These are phyloP conservation scores for Wickerhamomyces hampshirensis DNA, from an alignment of 805 yeast genomes.

Conservation along the genomic window DNA sequence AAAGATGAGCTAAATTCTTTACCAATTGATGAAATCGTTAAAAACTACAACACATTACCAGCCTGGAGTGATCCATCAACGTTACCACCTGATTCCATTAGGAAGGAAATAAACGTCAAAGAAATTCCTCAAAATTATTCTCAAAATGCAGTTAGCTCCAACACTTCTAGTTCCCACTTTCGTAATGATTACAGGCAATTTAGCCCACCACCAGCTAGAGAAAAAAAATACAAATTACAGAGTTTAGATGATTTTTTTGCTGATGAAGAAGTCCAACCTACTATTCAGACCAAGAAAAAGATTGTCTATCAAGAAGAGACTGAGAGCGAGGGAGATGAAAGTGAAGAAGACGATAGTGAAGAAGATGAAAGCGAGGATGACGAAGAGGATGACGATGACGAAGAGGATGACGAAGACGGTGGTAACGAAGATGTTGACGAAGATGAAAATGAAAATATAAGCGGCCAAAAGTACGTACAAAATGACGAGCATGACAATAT, in stretches of 20 bases:
- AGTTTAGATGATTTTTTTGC: constrained; percentile 85
- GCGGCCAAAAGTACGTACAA: constrained; percentile 4
- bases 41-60: constrained; percentile 27
- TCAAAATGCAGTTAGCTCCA: constrained; percentile 13
- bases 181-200: constrained; percentile 1
- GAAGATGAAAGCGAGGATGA: constrained; percentile 28
- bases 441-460: constrained; percentile 3
- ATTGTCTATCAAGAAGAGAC: constrained; percentile 12
- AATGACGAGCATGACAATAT: constrained; percentile 5
- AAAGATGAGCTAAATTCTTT: constrained; percentile 16
- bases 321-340: constrained; percentile 28
- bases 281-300: constrained; percentile 10
- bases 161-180: background rate
- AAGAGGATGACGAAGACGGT: constrained; percentile 15
- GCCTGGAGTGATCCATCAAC: constrained; percentile 40
- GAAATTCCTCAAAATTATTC: constrained; percentile 32
- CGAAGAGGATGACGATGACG: constrained; percentile 22
- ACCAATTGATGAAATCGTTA: constrained; percentile 21
- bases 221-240: constrained; percentile 54
- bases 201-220: constrained; percentile 11
- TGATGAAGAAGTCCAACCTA: constrained; percentile 30
- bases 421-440: constrained; percentile 12
- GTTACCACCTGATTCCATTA: constrained; percentile 29
- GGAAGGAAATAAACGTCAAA: constrained; percentile 34
- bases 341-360: constrained; percentile 24